Base-by-base conservation (phyloP, 2,329 filamentous ascomycete genomes). In the Hypoxylon sp. region DNA sequence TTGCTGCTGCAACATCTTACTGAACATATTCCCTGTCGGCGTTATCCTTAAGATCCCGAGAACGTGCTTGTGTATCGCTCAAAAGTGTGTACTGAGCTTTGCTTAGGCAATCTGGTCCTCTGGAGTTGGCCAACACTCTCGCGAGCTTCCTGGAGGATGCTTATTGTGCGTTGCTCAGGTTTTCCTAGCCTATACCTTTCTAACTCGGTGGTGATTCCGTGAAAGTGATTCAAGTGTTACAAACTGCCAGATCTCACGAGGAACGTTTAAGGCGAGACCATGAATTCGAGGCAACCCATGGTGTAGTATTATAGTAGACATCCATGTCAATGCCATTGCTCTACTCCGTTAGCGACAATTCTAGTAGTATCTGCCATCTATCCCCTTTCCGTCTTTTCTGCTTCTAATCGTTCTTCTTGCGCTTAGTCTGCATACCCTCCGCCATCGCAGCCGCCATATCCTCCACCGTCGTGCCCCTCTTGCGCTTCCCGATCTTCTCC, bases 401-500 rank as follows among this genome's bases (percentile, higher is more conserved):
- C 7, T 3, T 27, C 30, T 54, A 69, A 25, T 74, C 75, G 27
- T 74, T 71, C 73, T 77, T 77, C 65, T 76, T 78, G 65, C 68
- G 72, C 68, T 75, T 75, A 47, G 68, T 74, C 60, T 70, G 70
- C 57, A 77, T 63, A 6, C 74, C 75, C 61, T 78, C 76, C 3
- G 67, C 69, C 66, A 77, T 64, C 5, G 73, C 75, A 34, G 74
- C 76, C 58, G 87, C 87, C 50, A 90, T 82, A 75, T 90, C 88
- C 61, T 88, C 83, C 3, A 84, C 77, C 1, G 83, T 88, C 21
- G 79, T 83, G 0, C 88, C 88, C 65, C 86, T 82, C 74, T 81
- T 82, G 58, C 88, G 81, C 69, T 83, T 81, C 39, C 85, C 87
- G 5, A 85, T 81, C 74, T 84, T 86, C 77, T 91, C 88, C 58